A percentile compares a stretch with the other conserved stretches of the same genome.
phyloP scores from a whole-genome alignment of 768 basidiomycete species.

The Chiua virens region DNA sequence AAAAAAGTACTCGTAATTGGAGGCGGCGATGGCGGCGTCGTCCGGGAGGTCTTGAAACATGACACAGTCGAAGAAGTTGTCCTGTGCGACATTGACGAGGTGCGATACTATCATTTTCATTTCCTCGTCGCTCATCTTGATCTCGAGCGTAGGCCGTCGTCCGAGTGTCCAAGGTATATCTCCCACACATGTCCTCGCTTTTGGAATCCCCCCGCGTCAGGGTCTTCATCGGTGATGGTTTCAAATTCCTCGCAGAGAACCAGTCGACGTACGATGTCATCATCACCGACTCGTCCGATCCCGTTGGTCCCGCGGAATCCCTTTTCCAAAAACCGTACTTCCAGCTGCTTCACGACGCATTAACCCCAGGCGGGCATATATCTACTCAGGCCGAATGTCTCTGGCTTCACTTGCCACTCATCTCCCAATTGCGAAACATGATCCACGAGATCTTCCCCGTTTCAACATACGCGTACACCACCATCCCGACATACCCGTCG shows the following conservation, averaged over 20 bases:
- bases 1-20: constrained; percentile 96
- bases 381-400: constrained; percentile 95
- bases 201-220: constrained; percentile 78
- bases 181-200: constrained; percentile 91
- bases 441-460: constrained; percentile 75
- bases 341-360: constrained; percentile 86
- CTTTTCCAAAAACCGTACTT: constrained; percentile 99
- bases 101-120: constrained; percentile 23
- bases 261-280: constrained; percentile 91
- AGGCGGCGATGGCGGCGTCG: constrained; percentile 97
- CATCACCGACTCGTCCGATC: constrained; percentile 98
- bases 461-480: constrained; percentile 90
- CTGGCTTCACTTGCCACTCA: constrained; percentile 91
- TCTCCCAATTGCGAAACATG: constrained; percentile 68
- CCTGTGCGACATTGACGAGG: constrained; percentile 97
- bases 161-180: constrained; percentile 88
- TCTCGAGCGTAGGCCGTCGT: constrained; percentile 69
- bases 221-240: constrained; percentile 90
- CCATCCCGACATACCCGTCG: constrained; percentile 97
- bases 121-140: not conserved
- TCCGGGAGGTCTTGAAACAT: constrained; percentile 96
- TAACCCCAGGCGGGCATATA: constrained; percentile 87
- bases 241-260: constrained; percentile 93
- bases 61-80: constrained; percentile 87
- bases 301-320: constrained; percentile 90